A percentile compares a stretch with the other conserved stretches of the same genome.
Conservation (phyloP, 768 basidiomycete genomes). For the Mycena filopes region DNA sequence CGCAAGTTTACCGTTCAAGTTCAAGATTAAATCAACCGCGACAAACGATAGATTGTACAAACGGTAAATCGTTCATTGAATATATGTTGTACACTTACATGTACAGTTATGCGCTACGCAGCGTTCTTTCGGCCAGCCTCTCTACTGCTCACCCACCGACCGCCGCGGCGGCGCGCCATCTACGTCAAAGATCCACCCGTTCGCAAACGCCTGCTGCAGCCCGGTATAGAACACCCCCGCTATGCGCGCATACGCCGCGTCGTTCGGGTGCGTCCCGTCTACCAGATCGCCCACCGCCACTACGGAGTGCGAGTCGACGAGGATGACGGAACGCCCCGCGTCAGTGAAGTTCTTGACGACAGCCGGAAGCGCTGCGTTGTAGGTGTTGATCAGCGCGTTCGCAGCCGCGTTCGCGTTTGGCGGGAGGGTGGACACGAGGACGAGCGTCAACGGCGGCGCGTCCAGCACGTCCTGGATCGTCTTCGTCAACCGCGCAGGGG, state of each 20-base stretch:
- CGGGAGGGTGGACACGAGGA: conserved; percentile 14
- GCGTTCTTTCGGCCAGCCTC: too few species aligned
- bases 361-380: conserved; percentile 16
- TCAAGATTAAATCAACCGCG: too few species aligned
- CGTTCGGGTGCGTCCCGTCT: conserved; percentile 19
- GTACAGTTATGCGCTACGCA: too few species aligned
- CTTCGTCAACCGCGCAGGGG: conserved; percentile 3
- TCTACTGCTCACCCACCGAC: too few species aligned
- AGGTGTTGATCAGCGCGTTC: conserved; percentile 2
- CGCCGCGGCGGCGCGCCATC: not conserved
- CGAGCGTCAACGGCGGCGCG: conserved; percentile 14
- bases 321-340: conserved; percentile 8
- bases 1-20: too few species aligned
- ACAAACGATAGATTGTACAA: too few species aligned
- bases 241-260: conserved; percentile 18
- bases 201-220: not conserved
- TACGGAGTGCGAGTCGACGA: conserved; percentile 10
- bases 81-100: too few species aligned
- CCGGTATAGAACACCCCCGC: conserved; percentile 13
- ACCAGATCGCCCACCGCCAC: conserved; percentile 18
- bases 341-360: conserved; percentile 2
- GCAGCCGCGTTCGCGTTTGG: conserved; percentile 5
- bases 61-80: too few species aligned
- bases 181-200: conserved; percentile 16
- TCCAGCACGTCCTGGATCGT: conserved; percentile 13